Conservation (phyloP, 768 basidiomycete genomes). For the Austroboletus festivus region DNA sequence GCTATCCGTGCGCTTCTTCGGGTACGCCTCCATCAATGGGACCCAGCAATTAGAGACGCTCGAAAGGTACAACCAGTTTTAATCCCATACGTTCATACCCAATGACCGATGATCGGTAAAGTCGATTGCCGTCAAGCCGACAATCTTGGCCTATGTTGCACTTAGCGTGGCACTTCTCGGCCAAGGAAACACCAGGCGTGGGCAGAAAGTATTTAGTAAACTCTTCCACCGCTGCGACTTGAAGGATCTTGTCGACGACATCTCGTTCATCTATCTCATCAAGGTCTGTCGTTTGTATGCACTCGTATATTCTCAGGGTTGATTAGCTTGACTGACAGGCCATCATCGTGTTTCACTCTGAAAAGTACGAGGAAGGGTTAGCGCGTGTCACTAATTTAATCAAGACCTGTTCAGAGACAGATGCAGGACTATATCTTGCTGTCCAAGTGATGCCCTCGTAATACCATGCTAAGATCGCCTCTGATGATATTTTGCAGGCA, state of each 20-base stretch:
- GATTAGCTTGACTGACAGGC: neutral
- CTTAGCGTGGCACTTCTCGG: neutral
- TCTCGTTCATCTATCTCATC: neutral
- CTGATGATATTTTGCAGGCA: neutral
- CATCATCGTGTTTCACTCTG: neutral
- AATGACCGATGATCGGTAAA: neutral
- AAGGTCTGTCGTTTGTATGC: neutral
- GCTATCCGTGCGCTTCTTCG: neutral
- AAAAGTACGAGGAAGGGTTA: neutral
- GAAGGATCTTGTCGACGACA: neutral
- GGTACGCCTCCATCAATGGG: neutral
- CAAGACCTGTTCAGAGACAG: neutral
- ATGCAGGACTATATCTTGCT: neutral
- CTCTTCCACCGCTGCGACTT: neutral
- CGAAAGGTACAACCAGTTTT: neutral
- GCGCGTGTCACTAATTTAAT: neutral
- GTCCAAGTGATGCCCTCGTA: neutral
- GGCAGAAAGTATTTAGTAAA: neutral
- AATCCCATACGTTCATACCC: neutral
- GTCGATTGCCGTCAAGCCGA: neutral
- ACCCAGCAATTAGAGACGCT: neutral
- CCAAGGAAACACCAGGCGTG: neutral
- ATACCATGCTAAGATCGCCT: neutral
- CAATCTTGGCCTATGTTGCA: neutral
- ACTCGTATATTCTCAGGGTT: neutral